A percentile compares a stretch with the other conserved stretches of the same genome.
Evolutionary conservation across 1,284 basidiomycete species (phyloP).

Genomic region (Crepidotus sp.): DNA sequence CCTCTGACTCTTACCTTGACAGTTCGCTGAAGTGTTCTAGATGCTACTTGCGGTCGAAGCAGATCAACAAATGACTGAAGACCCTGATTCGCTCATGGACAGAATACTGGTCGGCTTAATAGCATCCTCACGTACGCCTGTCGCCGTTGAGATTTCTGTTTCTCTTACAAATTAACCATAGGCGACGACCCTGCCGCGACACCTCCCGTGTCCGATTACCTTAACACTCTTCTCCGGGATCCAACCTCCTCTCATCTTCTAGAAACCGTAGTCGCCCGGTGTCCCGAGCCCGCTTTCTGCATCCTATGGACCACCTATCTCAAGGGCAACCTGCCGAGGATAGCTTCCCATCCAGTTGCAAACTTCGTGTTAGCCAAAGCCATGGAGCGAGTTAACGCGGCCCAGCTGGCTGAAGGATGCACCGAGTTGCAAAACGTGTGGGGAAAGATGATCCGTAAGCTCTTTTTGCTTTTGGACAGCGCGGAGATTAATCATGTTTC

Average conservation of each 20-base stretch:
- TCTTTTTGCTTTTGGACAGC: constrained; percentile 13
- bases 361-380: constrained; percentile 87
- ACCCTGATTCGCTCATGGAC: constrained; percentile 73
- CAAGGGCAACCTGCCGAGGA: constrained; percentile 54
- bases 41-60: constrained; percentile 75
- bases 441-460: constrained; percentile 31
- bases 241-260: constrained; percentile 82
- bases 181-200: constrained; percentile 29
- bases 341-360: constrained; percentile 79
- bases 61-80: constrained; percentile 48
- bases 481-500: constrained; percentile 28
- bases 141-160: constrained; percentile 12
- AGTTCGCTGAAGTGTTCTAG: constrained; percentile 30
- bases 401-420: constrained; percentile 39
- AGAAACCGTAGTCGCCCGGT: constrained; percentile 63
- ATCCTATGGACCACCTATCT: constrained; percentile 76
- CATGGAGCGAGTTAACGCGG: constrained; percentile 47
- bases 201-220: constrained; percentile 58
- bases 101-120: constrained; percentile 74
- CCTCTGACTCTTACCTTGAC: constrained; percentile 1
- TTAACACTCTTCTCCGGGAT: constrained; percentile 73
- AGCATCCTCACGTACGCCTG: constrained; percentile 46
- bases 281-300: constrained; percentile 55
- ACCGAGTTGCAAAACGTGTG: constrained; percentile 51
- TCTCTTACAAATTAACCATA: constrained; percentile 17